These are phyloP conservation scores for Recurvomyces mirabilis DNA, from an alignment of 495 filamentous ascomycete species.

Conservation along the genomic window DNA sequence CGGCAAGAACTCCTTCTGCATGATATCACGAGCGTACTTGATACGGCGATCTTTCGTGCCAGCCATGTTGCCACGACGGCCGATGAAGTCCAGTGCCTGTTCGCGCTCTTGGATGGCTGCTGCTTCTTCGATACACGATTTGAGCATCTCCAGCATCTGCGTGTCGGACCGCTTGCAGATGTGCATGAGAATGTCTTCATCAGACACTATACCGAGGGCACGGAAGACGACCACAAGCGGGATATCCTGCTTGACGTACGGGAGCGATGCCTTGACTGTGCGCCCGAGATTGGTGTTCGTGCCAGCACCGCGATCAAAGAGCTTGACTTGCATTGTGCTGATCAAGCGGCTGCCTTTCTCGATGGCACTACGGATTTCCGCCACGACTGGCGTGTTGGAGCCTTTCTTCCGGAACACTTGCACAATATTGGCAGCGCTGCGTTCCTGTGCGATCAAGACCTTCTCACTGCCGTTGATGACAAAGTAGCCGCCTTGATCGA, in stretches of 20 bases:
- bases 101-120: conserved; percentile 93
- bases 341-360: conserved; percentile 93
- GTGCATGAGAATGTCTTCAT: conserved; percentile 95
- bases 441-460: conserved; percentile 94
- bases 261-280: conserved; percentile 77
- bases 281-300: conserved; percentile 65
- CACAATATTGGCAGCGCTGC: conserved; percentile 93
- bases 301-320: conserved; percentile 59
- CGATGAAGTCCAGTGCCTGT: conserved; percentile 91
- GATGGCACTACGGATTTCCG: conserved; percentile 90
- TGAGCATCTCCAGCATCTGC: conserved; percentile 93
- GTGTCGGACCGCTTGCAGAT: conserved; percentile 92
- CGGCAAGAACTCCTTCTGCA: conserved; percentile 93
- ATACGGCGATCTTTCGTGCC: conserved; percentile 79
- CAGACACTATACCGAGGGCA: conserved; percentile 89
- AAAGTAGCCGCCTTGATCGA: conserved; percentile 96
- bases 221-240: conserved; percentile 92
- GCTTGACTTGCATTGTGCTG: conserved; percentile 76
- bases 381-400: conserved; percentile 78
- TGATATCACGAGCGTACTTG: conserved; percentile 77
- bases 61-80: conserved; percentile 70
- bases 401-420: conserved; percentile 98
- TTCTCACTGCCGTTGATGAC: conserved; percentile 99
- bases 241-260: conserved; percentile 87
- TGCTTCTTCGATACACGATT: conserved; percentile 91